Evolutionary conservation across 2,329 filamentous ascomycete genomes (phyloP), one percentile per base, ranked within the genome.

Genomic region (Venturia nashicola): DNA sequence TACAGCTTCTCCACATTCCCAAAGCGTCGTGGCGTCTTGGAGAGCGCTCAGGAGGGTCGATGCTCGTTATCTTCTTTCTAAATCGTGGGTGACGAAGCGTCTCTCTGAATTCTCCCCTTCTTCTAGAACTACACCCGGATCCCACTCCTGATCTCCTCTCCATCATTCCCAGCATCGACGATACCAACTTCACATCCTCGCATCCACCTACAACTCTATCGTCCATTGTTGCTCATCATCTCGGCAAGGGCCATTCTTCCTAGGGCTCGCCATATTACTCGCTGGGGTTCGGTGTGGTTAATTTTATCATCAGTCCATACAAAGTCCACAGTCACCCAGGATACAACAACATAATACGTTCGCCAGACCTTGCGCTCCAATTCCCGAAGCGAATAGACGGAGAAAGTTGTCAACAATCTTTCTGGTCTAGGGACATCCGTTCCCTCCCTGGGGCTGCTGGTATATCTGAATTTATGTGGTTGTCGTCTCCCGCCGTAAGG

Each of bases 271-370:
- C 32, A 57, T 57, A 57, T 36, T 36, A 57, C 32, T 42, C 59
- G 39, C n/a, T 34, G 36, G 14, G 34, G 34, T 36, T 44, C 20
- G 36, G 42, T 44, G 39, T 60, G 36, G 1, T 60, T 60, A 39
- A 60, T 60, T 60, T 60, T 6, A 44, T 16, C 59, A 42, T 27
- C 39, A 60, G 43, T 2, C 59, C 59, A 60, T 44, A 60, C 59
- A n/a, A 16, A 11, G 34, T 20, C 20, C 32, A 59, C 55, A 20
- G 3, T 39, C 39, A 43, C n/a, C 16, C 59, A 27, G 14, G n/a
- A 42, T 43, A 42, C 59, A 60, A 23, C 39, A 60, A 23, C 39
- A 43, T n/a, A 14, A 60, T 14, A 43, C 9, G 8, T 32, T 34
- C 32, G 51, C 51, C 36, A 36, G 1, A 57, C 27, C 51, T 36